Evolutionary conservation across 805 yeast species (phyloP).

Genomic region (Candida incommunis): DNA sequence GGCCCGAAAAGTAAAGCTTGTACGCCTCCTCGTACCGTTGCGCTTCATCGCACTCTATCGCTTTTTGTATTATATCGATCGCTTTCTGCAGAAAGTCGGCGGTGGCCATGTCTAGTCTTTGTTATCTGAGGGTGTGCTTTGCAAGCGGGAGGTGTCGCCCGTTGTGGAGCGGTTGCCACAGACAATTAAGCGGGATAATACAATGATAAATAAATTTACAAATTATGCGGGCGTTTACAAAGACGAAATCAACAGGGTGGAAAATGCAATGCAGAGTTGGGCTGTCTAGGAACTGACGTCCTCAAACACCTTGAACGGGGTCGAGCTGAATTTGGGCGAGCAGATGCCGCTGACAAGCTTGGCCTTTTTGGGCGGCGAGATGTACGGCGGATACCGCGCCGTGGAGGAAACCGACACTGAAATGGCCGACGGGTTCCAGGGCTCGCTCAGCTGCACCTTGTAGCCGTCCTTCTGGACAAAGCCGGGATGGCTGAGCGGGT

Average conservation of each 20-base stretch:
- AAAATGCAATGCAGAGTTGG: no score
- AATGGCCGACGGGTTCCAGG: neutral
- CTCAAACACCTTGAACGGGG: neutral
- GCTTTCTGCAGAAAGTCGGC: constrained; percentile 80
- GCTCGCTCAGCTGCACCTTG: neutral
- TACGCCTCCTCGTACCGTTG: constrained; percentile 89
- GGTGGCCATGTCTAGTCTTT: neutral
- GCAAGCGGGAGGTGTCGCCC: no score
- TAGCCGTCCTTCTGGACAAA: neutral
- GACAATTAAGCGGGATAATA: no score
- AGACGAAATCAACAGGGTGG: no score
- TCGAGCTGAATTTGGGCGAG: neutral
- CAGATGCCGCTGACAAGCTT: neutral
- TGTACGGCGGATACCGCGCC: neutral
- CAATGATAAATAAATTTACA: no score
- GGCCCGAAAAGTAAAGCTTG: constrained; percentile 78
- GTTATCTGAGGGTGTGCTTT: neutral
- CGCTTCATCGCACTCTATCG: constrained; percentile 87
- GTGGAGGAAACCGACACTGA: neutral
- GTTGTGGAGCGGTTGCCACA: no score
- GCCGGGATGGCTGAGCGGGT: neutral
- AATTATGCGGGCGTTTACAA: no score
- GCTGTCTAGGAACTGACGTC: no score
- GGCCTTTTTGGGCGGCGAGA: neutral
- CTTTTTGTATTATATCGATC: constrained; percentile 86